Evolutionary conservation across 73 alveolate species (phyloP).

Genomic region (Paramecium caudatum): DNA sequence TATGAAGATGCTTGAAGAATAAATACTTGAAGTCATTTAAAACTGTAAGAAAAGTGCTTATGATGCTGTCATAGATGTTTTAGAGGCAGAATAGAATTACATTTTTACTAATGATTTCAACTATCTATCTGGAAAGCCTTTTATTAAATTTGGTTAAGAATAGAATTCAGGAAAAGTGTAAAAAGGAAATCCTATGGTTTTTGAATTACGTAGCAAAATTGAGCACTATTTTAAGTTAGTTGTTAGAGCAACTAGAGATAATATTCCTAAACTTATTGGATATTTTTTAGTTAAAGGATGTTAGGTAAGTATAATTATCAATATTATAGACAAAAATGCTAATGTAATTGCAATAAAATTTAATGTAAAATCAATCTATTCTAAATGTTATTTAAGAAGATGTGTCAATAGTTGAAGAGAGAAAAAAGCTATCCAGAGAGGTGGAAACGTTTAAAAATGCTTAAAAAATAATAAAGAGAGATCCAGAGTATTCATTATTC

Average conservation of each 20-base stretch:
- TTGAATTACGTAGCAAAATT: conserved; percentile 91
- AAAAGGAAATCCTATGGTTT: conserved; percentile 78
- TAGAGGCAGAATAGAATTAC: conserved; percentile 93
- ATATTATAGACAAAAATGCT: conserved; percentile 70
- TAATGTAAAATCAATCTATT: conserved; percentile 71
- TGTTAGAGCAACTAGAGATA: conserved; percentile 94
- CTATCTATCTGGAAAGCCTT: conserved; percentile 89
- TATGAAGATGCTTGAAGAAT: not conserved
- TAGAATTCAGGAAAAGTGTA: conserved; percentile 73
- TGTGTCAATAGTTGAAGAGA: conserved; percentile 77
- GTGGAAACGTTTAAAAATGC: conserved; percentile 82
- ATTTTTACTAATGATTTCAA: conserved; percentile 95
- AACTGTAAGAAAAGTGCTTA: conserved; percentile 56
- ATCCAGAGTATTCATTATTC: conserved; percentile 78
- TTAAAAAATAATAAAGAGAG: conserved; percentile 83
- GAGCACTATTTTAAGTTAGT: conserved; percentile 93
- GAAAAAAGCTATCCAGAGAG: conserved; percentile 77
- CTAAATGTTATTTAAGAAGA: conserved; percentile 77
- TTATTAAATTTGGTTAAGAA: conserved; percentile 83
- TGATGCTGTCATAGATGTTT: conserved; percentile 76
- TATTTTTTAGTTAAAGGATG: conserved; percentile 83
- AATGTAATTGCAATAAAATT: conserved; percentile 78
- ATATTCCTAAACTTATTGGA: conserved; percentile 92
- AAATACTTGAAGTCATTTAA: conserved; percentile 15
- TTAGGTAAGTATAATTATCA: not conserved